Evolutionary conservation across 768 basidiomycete genomes (phyloP).

Genomic region (Mycena olivaceomarginata): DNA sequence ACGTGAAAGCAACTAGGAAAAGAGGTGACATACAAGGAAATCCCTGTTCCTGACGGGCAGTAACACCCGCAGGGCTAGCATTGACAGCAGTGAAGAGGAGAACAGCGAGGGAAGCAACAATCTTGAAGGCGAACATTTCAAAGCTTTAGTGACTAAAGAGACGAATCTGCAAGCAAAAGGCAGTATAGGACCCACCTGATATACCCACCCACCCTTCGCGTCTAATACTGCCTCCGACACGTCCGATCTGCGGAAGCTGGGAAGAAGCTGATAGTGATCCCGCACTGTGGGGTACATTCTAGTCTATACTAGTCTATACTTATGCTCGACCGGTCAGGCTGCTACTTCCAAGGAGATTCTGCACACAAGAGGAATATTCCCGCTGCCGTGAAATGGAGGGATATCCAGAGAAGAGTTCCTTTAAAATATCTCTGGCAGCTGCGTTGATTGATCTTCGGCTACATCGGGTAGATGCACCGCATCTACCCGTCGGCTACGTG

Average conservation of each 20-base stretch:
- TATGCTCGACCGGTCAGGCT: too few species aligned
- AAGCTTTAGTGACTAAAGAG: slow-evolving; percentile 1
- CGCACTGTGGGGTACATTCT: too few species aligned
- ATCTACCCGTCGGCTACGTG: too few species aligned
- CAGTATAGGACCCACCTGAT: slow-evolving; percentile 19
- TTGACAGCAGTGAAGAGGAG: slow-evolving; percentile 18
- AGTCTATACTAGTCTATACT: too few species aligned
- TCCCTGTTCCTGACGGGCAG: slow-evolving; percentile 19
- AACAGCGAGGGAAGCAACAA: slow-evolving; percentile 25
- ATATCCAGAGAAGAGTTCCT: too few species aligned
- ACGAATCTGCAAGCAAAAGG: slow-evolving; percentile 9
- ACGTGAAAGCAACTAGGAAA: slow-evolving; percentile 14
- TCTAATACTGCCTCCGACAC: slow-evolving; percentile 2
- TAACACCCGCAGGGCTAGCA: slow-evolving; percentile 9
- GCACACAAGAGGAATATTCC: too few species aligned
- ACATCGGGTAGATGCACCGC: too few species aligned
- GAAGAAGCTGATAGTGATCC: neutral
- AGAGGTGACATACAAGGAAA: slow-evolving; percentile 18
- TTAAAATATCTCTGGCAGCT: too few species aligned
- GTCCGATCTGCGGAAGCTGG: slow-evolving; percentile 1
- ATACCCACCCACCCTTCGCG: neutral
- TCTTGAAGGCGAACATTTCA: slow-evolving; percentile 28
- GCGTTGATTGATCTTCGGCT: too few species aligned
- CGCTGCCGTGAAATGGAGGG: too few species aligned
- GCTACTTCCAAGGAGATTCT: too few species aligned